Evolutionary conservation across 2,329 filamentous ascomycete genomes (phyloP), one percentile per base, ranked within the genome.

Genomic region (Penicillium sclerotiorum): DNA sequence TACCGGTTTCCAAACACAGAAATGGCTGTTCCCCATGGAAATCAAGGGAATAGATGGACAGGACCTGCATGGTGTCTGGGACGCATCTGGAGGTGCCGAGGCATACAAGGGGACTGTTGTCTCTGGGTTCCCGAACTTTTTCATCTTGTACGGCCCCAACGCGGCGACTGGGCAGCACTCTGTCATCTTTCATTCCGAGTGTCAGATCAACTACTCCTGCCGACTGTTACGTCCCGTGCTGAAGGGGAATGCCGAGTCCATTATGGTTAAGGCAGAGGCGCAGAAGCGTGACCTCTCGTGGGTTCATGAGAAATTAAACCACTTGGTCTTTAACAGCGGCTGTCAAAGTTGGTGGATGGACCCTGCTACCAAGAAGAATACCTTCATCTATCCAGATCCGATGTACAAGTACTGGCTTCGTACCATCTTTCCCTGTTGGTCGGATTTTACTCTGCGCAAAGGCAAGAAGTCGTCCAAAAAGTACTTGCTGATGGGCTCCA

Each of bases 1-100:
- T 15, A 70, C 68, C 2, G 68, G 68, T 9, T 73, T 73, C 53
- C 52, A 68, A 49, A 66, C 70, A 20, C 52, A 59, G 22, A 46
- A 67, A 36, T 73, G 70, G 46, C 54, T 72, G 13, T 54, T 59
- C n/a, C 65, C 67, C 1, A 64, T 70, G 49, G 51, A 62, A 28
- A 57, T 70, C 25, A 56, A 56, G 20, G 68, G 69, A 7, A 17
- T 45, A 4, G 40, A 40, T 18, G 59, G 61, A 2, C 47, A 43
- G 18, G 48, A 50, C 5, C 45, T 67, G 8, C 48, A 59, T 17
- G 30, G 61, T 22, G 56, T 58, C 13, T 66, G 64, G 64, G 54
- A 62, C 18, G 57, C 63, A 13, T 38, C 40, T 8, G 49, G 56
- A 3, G 64, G 64, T 15, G 63, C 64, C 23, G 59, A 65, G 47